Conservation (phyloP, 176 grass and related monocot genomes). For the Ananas comosus region DNA sequence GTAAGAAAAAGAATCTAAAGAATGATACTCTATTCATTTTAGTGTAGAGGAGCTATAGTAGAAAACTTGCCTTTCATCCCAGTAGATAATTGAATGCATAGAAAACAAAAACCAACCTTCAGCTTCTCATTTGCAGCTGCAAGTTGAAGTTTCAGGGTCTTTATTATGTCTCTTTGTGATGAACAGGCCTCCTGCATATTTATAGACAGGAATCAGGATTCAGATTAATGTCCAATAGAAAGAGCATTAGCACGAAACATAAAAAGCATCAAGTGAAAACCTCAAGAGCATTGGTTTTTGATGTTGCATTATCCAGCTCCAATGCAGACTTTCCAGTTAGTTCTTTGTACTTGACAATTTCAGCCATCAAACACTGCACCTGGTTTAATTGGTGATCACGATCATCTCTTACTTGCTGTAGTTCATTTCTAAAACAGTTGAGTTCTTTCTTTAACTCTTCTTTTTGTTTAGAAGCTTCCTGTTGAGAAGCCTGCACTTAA, state of each 20-base stretch:
- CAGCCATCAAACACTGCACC: slow-evolving; percentile 10
- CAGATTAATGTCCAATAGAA: neutral
- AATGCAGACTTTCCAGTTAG: slow-evolving; percentile 2
- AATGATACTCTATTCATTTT: too few relatives aligned
- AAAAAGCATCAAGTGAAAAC: neutral
- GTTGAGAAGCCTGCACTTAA: slow-evolving; percentile 22
- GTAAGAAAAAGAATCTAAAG: too few relatives aligned
- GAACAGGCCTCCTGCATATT: slow-evolving; percentile 40
- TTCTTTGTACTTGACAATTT: slow-evolving; percentile 14
- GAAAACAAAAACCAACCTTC: slow-evolving; percentile 21
- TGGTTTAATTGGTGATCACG: slow-evolving; percentile 12
- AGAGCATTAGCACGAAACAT: neutral
- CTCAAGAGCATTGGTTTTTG: slow-evolving; percentile 2
- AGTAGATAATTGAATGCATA: too few relatives aligned
- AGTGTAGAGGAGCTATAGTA: too few relatives aligned
- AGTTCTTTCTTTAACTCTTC: slow-evolving; percentile 28
- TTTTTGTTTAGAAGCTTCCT: slow-evolving; percentile 18
- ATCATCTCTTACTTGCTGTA: slow-evolving; percentile 24
- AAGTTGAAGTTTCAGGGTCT: slow-evolving; percentile 47
- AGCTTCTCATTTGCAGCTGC: slow-evolving; percentile 41
- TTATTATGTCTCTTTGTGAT: slow-evolving; percentile 38
- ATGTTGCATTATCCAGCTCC: slow-evolving; percentile 2
- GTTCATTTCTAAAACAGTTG: slow-evolving; percentile 16
- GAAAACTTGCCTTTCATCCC: too few relatives aligned
- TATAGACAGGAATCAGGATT: neutral